Percentiles rank a stretch among this genome's conserved stretches.
These are phyloP conservation scores for Mortierella sp. DNA, from an alignment of 371 early-diverging fungal species.

Conservation along the genomic window DNA sequence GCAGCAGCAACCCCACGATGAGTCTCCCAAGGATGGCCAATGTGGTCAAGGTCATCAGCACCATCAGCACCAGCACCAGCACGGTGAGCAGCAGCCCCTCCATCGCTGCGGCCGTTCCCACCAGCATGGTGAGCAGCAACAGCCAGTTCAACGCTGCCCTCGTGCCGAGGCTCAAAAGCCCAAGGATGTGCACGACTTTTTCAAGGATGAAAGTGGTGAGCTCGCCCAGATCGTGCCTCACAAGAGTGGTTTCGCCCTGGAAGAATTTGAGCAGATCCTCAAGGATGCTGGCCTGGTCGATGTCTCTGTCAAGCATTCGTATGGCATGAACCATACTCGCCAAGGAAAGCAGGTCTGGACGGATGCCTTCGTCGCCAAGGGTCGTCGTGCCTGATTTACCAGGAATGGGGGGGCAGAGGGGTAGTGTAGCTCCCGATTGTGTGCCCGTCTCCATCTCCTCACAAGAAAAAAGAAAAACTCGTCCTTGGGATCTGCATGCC, in stretches of 20 bases:
- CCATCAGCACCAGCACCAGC: background rate
- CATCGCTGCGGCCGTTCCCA: constrained; percentile 2
- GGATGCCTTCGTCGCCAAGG: constrained; percentile 10
- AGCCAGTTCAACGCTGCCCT: constrained; percentile 5
- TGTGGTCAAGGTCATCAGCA: constrained; percentile 14
- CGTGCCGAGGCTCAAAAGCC: background rate
- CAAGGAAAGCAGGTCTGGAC: background rate
- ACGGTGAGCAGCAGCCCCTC: constrained; percentile 7
- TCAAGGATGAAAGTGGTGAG: constrained; percentile 3
- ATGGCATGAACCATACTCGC: background rate
- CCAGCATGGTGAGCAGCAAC: constrained; percentile 8
- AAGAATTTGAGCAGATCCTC: constrained; percentile 2
- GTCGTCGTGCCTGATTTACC: constrained; percentile 16
- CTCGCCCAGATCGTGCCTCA: constrained; percentile 3
- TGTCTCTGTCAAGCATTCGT: background rate
- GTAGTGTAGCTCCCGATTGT: no score
- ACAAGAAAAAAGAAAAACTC: no score
- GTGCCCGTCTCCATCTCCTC: no score
- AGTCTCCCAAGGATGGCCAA: background rate
- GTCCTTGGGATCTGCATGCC: no score
- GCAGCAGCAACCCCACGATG: background rate
- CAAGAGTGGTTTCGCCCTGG: constrained; percentile 6
- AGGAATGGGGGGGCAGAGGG: no score
- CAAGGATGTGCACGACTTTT: background rate
- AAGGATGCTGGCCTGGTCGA: constrained; percentile 14